Evolutionary conservation across 768 basidiomycete genomes (phyloP).

Genomic region (Rhizopogon salebrosus): DNA sequence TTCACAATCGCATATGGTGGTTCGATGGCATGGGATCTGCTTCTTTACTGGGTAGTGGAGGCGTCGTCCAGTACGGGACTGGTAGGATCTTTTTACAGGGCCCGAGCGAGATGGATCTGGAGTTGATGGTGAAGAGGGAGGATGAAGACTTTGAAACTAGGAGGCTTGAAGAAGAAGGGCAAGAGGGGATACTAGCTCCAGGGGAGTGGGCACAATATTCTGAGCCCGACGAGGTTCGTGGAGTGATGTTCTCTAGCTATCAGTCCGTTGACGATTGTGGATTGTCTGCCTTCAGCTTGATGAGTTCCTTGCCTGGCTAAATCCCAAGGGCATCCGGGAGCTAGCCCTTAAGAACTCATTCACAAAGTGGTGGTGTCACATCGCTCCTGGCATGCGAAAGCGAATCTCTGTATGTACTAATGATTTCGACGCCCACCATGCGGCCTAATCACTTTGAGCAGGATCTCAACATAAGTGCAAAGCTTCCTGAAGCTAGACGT

Average conservation of each 20-base stretch:
- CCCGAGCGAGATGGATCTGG: constrained; percentile 75
- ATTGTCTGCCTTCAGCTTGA: constrained; percentile 52
- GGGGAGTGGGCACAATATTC: constrained; percentile 93
- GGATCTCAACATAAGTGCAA: constrained; percentile 68
- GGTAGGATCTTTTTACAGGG: constrained; percentile 93
- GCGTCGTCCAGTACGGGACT: constrained; percentile 78
- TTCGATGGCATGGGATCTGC: constrained; percentile 93
- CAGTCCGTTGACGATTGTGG: background rate
- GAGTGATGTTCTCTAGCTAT: background rate
- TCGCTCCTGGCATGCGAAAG: constrained; percentile 73
- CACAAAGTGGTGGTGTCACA: constrained; percentile 80
- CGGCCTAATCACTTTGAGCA: constrained; percentile 23
- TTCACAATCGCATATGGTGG: constrained; percentile 97
- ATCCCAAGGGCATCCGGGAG: constrained; percentile 88
- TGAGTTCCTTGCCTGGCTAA: constrained; percentile 83
- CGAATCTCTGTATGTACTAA: constrained; percentile 58
- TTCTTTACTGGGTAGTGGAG: constrained; percentile 72
- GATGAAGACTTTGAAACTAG: constrained; percentile 51
- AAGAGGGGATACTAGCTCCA: constrained; percentile 61
- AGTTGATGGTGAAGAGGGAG: constrained; percentile 56
- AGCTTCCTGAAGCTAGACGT: constrained; percentile 74
- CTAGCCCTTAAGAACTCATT: constrained; percentile 70
- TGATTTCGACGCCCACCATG: background rate
- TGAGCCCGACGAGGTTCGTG: constrained; percentile 77
- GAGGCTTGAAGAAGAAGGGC: constrained; percentile 75